Evolutionary conservation across 306 rosid genomes (phyloP), one percentile per base, ranked within the genome.

Genomic region (Gillenia trifoliata): DNA sequence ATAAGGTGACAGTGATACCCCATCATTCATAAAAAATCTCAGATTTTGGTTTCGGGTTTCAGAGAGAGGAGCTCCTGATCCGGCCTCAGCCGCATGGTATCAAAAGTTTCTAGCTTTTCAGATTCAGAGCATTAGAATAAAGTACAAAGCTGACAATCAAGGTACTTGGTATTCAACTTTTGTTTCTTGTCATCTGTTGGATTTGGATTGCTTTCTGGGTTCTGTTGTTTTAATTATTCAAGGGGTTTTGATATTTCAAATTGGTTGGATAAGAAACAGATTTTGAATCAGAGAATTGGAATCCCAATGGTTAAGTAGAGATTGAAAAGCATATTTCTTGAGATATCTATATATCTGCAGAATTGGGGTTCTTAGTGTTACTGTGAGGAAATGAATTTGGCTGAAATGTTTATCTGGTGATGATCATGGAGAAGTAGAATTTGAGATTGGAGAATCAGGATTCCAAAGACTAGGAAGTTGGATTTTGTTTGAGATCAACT

Each of bases 141-240:
- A 19, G 52, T 45, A 45, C 17, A 75, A 76, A 49, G 49, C 75
- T 74, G 66, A 61, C 3, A 55, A 82, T 77, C 81, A 79, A 52
- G 75, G 83, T 74, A 79, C 52, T 30, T 47, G 20, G n/a, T 40
- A n/a, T 38, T 40, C 41, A 40, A 59, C 11, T 62, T 33, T 66
- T 52, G 75, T 36, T 76, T 52, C 20, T 65, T 28, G 6, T 10
- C 77, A 74, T 75, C 74, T 70, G 30, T 22, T 52, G 36, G 73
- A 11, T 62, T 76, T 30, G 11, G 60, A 55, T 29, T 33, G 15
- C 62, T 68, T 30, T 68, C 59, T 47, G 68, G 47, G 12, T 28
- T 75, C 38, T 38, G 50, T 52, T 59, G 64, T 22, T 59, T 67
- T 40, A 15, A 19, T 33, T 52, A 26, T 28, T 47, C 40, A 20